Conservation (phyloP, 176 grass and related monocot species). For the Triticum urartu region DNA sequence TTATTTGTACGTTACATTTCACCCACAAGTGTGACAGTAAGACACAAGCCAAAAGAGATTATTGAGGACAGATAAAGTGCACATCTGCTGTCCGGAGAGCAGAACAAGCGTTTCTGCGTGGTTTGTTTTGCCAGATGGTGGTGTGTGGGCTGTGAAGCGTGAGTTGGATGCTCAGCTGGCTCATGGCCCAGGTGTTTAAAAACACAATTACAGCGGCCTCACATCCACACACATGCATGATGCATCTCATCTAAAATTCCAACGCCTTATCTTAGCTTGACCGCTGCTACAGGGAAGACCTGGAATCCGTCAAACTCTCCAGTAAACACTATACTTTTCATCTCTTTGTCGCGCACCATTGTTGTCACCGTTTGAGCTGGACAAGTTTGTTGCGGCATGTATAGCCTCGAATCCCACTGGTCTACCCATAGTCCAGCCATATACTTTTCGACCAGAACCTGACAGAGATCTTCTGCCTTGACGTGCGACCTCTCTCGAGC, state of each 20-base stretch:
- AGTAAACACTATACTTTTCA: background rate
- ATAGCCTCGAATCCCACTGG: background rate
- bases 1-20: background rate
- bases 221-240: background rate
- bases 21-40: background rate
- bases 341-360: background rate
- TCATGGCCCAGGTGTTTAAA: no score
- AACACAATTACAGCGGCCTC: no score
- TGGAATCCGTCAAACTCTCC: no score
- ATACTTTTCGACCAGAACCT: background rate
- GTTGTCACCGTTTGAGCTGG: background rate
- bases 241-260: background rate
- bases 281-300: no score
- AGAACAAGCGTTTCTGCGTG: background rate
- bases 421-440: background rate
- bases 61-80: background rate
- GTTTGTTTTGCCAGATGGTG: no score
- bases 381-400: background rate
- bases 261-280: no score
- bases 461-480: background rate
- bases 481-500: no score
- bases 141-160: background rate
- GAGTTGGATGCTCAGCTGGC: background rate
- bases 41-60: background rate
- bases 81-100: background rate